Evolutionary conservation across 495 filamentous ascomycete species (phyloP).

Genomic region (Hypoxylon intermedium): DNA sequence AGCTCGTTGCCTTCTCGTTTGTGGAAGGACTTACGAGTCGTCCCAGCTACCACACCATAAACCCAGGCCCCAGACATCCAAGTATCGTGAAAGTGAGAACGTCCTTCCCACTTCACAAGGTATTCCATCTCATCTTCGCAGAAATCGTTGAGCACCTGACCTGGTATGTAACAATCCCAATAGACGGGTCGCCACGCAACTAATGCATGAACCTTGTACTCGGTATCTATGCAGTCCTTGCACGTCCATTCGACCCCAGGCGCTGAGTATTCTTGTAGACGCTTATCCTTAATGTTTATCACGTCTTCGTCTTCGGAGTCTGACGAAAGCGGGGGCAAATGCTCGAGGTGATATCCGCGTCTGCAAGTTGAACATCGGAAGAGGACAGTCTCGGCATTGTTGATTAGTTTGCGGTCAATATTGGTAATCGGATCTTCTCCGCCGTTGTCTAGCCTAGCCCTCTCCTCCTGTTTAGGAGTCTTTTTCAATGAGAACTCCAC

Average conservation of each 20-base stretch:
- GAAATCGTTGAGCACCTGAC: constrained; percentile 58
- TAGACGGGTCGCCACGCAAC: constrained; percentile 85
- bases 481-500: constrained; percentile 70
- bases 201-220: constrained; percentile 69
- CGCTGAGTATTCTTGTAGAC: constrained; percentile 63
- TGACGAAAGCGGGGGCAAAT: constrained; percentile 64
- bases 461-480: constrained; percentile 80
- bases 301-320: constrained; percentile 51
- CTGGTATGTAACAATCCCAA: constrained; percentile 55
- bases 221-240: constrained; percentile 67
- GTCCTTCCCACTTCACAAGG: constrained; percentile 82
- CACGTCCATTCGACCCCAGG: constrained; percentile 68
- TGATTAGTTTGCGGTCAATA: constrained; percentile 68
- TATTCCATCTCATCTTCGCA: constrained; percentile 80
- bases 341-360: constrained; percentile 81
- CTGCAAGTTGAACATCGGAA: constrained; percentile 83
- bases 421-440: constrained; percentile 76
- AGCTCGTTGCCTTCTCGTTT: constrained; percentile 66
- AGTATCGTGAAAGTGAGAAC: constrained; percentile 76
- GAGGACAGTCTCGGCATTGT: constrained; percentile 76
- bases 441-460: constrained; percentile 74
- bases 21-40: constrained; percentile 77
- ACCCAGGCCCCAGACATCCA: constrained; percentile 95
- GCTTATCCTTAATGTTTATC: constrained; percentile 46
- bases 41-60: constrained; percentile 68